Conservation (phyloP, 108 stramenopile genomes). For the Skeletonema tropicum region DNA sequence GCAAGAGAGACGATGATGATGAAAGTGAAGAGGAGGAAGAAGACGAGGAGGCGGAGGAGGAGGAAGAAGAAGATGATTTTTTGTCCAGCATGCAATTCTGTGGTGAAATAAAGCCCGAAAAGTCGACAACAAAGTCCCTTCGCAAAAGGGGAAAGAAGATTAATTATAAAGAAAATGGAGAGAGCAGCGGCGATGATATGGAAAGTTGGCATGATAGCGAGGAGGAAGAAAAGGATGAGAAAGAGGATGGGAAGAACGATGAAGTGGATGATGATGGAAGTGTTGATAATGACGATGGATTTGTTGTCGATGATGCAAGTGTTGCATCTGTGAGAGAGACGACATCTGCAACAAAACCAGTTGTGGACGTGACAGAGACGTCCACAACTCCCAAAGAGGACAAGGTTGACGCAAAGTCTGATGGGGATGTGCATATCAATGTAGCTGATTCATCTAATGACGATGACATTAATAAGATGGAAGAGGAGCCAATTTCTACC, state of each 20-base stretch:
- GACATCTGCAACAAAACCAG: not conserved
- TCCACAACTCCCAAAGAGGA: not conserved
- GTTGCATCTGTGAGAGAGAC: not conserved
- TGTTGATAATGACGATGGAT: too few relatives aligned
- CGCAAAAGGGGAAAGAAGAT: not conserved
- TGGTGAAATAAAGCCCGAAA: not conserved
- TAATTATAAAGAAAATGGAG: not conserved
- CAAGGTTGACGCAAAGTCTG: not conserved
- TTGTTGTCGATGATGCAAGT: not conserved
- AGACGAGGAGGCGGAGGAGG: not conserved
- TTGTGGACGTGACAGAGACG: not conserved
- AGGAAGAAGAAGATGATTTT: not conserved
- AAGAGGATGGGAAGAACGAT: too few relatives aligned
- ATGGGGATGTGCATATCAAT: not conserved
- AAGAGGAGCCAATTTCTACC: not conserved
- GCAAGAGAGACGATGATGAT: not conserved
- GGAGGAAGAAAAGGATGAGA: not conserved
- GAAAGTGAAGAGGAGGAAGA: not conserved
- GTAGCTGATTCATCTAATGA: not conserved
- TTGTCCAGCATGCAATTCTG: not conserved
- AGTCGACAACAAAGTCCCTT: not conserved
- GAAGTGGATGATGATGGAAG: too few relatives aligned
- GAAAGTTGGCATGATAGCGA: constrained; percentile 9
- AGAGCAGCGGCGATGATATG: not conserved
- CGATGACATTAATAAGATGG: not conserved